Evolutionary conservation across 805 yeast genomes (phyloP), one percentile per base, ranked within the genome.

Genomic region (Cyberlindnera americana): DNA sequence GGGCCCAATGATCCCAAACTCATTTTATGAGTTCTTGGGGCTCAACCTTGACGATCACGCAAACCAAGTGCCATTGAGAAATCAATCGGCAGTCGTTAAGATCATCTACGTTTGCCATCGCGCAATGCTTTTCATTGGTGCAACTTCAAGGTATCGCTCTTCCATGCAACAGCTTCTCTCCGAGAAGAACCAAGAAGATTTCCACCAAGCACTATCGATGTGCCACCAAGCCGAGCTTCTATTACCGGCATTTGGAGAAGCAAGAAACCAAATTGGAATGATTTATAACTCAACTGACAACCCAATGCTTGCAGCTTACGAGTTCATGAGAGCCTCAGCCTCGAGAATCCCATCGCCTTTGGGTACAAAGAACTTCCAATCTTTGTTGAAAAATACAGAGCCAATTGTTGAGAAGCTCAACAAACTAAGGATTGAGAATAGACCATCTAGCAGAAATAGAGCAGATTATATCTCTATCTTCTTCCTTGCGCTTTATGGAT

Each of bases 231-330:
- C 87, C 15, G 71, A 77, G 23, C 53, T 75, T 19, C 60, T 83
- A 15, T 57, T 81, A 19, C 90, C 91, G 1, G 75, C 86, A 0
- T 66, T 80, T 41, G 84, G 84, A 38, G 89, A 81, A 50, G 81
- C 78, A 21, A 75, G 75, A 49, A 77, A 77, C 48, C 80, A 77
- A 48, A 67, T 76, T 34, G 85, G 81, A 3, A 72, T 79, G 19
- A 64, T 70, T 28, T 69, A 75, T 44, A 75, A 78, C 66, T 72
- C 48, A 4, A 35, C 37, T 10, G 47, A 37, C 13, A 35, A 43
- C 14, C 40, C 23, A 18, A 19, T 56, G 4, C 19, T 32, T 11
- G 69, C 75, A 0, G 51, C 62, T 17, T 60, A 69, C 43, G 73
- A 75, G 66, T 72, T 73, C 33, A 44, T 66, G 38, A 59, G 78